Conservation (phyloP, 2,329 filamentous ascomycete genomes). For the Coniochaeta prunicola region DNA sequence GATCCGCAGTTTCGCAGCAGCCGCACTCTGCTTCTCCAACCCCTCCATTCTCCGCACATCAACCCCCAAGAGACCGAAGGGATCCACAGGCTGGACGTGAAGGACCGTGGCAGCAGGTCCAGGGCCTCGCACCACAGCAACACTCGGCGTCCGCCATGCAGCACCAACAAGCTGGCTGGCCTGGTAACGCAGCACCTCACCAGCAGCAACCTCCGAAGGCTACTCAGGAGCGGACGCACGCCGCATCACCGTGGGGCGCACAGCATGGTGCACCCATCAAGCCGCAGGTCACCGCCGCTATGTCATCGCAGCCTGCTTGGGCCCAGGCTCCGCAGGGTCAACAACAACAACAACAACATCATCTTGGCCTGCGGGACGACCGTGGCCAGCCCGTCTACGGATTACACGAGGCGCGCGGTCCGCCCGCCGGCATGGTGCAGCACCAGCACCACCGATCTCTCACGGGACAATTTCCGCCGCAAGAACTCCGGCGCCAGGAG, state of each 20-base stretch:
- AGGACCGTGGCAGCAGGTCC: constrained; percentile 21
- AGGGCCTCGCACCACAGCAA: constrained; percentile 13
- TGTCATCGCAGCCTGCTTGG: constrained; percentile 15
- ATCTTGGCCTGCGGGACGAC: constrained; percentile 14
- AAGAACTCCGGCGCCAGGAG: constrained; percentile 5
- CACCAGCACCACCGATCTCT: constrained; percentile 22
- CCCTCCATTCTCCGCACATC: not conserved
- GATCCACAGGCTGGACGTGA: constrained; percentile 30
- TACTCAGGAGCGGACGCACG: constrained; percentile 8
- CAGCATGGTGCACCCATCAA: constrained; percentile 16
- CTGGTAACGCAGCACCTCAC: constrained; percentile 4
- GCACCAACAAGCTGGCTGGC: constrained; percentile 9
- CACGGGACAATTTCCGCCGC: constrained; percentile 15
- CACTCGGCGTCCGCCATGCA: constrained; percentile 10
- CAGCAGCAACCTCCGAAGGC: constrained; percentile 14
- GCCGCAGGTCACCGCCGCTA: constrained; percentile 11
- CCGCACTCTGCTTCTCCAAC: constrained; percentile 35
- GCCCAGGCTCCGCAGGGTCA: not conserved
- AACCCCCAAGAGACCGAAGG: constrained; percentile 26
- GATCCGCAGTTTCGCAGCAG: constrained; percentile 33
- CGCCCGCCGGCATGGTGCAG: constrained; percentile 12
- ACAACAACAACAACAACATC: constrained; percentile 12
- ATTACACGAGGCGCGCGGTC: constrained; percentile 14
- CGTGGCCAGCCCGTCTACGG: constrained; percentile 12
- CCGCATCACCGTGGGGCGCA: constrained; percentile 16